Percentiles rank a stretch among this genome's conserved stretches.
These are phyloP conservation scores for Endoconidiophora laricicola DNA, from an alignment of 2,329 filamentous ascomycete species.

Conservation along the genomic window DNA sequence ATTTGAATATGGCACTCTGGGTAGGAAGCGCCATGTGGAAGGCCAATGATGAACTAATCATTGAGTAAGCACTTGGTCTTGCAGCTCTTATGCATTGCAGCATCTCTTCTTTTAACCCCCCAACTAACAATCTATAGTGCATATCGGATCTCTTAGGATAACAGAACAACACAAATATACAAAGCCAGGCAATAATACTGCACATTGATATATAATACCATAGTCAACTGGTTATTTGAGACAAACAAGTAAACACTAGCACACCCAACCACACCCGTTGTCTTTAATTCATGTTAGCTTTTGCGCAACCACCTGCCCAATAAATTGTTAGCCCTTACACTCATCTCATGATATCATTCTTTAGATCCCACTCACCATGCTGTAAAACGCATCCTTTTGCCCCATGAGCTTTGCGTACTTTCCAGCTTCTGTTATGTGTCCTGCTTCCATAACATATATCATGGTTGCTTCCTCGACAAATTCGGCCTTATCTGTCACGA, in stretches of 20 bases:
- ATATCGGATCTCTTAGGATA: slow-evolving; percentile 20
- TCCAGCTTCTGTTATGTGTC: slow-evolving; percentile 26
- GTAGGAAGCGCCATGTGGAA: slow-evolving; percentile 32
- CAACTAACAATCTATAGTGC: slow-evolving; percentile 15
- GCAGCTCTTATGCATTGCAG: background rate
- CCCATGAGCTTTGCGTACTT: slow-evolving; percentile 36
- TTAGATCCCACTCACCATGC: slow-evolving; percentile 26
- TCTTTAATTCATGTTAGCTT: no score
- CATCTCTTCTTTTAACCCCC: background rate
- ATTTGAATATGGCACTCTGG: slow-evolving; percentile 33
- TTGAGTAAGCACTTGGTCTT: slow-evolving; percentile 24
- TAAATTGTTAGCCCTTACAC: no score
- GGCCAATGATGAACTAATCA: slow-evolving; percentile 26
- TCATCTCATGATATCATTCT: no score
- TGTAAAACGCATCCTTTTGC: slow-evolving; percentile 32
- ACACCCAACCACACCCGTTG: no score
- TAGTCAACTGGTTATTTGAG: no score
- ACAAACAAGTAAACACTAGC: no score
- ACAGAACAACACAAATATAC: background rate
- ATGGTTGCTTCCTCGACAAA: slow-evolving; percentile 27
- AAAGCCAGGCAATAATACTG: no score
- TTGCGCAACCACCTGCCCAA: no score
- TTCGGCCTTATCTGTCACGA: slow-evolving; percentile 26
- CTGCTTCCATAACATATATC: slow-evolving; percentile 28
- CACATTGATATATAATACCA: no score